Evolutionary conservation across 1,284 basidiomycete species (phyloP), one percentile per base, ranked within the genome.

Genomic region (Earliella scabrosa): DNA sequence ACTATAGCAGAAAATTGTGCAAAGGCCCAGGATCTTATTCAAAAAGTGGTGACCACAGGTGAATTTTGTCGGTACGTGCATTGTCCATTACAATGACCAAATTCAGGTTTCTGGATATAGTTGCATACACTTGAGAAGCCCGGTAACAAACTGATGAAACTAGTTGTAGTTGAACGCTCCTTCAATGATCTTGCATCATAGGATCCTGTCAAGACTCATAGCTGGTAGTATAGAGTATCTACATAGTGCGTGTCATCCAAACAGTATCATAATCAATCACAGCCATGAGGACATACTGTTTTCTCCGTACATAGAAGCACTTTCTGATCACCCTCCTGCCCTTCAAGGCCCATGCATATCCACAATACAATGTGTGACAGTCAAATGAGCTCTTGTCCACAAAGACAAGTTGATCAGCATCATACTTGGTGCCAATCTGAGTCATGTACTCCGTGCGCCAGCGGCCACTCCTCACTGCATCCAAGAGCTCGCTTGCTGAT

Each of bases 1-100:
- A n/a, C n/a, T n/a, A n/a, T n/a, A n/a, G n/a, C n/a, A n/a, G n/a
- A n/a, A n/a, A n/a, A n/a, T n/a, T n/a, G n/a, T n/a, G n/a, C n/a
- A n/a, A n/a, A n/a, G n/a, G n/a, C n/a, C n/a, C n/a, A n/a, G n/a
- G n/a, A n/a, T n/a, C n/a, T n/a, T n/a, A n/a, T n/a, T n/a, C n/a
- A n/a, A n/a, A n/a, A n/a, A n/a, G n/a, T n/a, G n/a, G n/a, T n/a
- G n/a, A n/a, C n/a, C n/a, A n/a, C n/a, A n/a, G n/a, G n/a, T n/a
- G n/a, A n/a, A n/a, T n/a, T n/a, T 72, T 66, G 52, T 74, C 72
- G 31, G 74, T 73, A 0, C 58, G 39, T 38, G 57, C 45, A 31
- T 75, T 74, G 51, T 75, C 73, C 66, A 75, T 69, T 9, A 75
- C 53, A 45, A 74, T 63, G 1, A 74, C 68, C 24, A 67, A 70